These are phyloP conservation scores for Hemileia vastatrix DNA, from an alignment of 1,284 basidiomycete genomes.

Conservation along the genomic window DNA sequence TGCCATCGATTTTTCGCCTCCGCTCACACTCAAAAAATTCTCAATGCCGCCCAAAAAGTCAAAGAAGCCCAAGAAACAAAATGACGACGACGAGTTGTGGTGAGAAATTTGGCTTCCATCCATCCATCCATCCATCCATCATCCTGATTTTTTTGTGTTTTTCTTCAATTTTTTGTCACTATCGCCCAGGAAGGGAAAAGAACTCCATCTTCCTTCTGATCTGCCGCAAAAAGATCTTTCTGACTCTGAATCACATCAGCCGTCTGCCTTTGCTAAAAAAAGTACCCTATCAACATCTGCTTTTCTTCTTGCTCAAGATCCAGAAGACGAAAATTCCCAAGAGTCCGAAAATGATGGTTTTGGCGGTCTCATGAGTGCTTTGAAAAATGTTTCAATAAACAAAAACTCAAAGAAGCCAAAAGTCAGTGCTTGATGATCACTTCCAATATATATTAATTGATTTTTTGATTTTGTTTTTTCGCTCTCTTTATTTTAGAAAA, in stretches of 20 bases:
- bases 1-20: too few relatives aligned
- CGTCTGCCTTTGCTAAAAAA: background rate
- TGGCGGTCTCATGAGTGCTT: slow-evolving; percentile 17
- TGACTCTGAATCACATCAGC: background rate
- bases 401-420: slow-evolving; percentile 10
- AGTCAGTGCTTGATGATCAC: too few relatives aligned
- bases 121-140: background rate
- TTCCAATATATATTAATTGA: too few relatives aligned
- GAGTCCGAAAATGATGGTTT: slow-evolving; percentile 1
- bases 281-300: slow-evolving; percentile 3
- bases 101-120: background rate
- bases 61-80: slow-evolving; percentile 11
- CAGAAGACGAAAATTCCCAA: background rate
- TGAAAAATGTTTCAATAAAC: slow-evolving; percentile 1
- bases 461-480: too few relatives aligned
- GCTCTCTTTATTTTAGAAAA: too few relatives aligned
- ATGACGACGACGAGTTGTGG: slow-evolving; percentile 16
- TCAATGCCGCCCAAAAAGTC: slow-evolving; percentile 20
- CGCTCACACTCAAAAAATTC: too few relatives aligned
- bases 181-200: slow-evolving; percentile 15
- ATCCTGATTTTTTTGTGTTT: background rate
- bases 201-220: background rate
- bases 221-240: background rate
- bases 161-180: background rate
- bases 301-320: slow-evolving; percentile 1